Conservation (phyloP, 148 eudicot species). For the Persicaria tinctoria region DNA sequence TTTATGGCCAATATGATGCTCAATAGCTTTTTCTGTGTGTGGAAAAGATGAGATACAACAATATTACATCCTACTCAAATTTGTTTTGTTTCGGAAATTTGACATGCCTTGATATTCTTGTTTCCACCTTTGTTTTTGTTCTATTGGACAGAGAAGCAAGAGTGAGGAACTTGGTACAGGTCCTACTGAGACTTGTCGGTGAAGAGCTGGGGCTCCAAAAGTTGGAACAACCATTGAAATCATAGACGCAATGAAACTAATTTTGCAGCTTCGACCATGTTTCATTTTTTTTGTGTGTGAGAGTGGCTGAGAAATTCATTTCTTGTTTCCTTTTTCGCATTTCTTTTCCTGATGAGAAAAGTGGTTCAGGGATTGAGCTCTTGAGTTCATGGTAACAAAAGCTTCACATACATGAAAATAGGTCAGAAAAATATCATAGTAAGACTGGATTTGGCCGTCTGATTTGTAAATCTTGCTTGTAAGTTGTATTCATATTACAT, state of each 20-base stretch:
- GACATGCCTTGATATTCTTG: neutral
- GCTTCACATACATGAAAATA: neutral
- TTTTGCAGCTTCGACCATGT: neutral
- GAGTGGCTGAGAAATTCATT: conserved; percentile 1
- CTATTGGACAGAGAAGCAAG: conserved; percentile 55
- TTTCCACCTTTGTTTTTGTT: neutral
- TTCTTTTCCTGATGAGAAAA: neutral
- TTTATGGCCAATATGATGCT: neutral
- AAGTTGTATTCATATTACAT: neutral
- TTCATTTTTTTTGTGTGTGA: neutral
- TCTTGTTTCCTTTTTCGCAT: neutral
- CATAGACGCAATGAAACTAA: neutral
- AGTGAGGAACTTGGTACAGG: conserved; percentile 82
- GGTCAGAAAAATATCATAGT: neutral
- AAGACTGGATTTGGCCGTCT: neutral
- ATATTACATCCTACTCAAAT: neutral
- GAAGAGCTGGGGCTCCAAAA: conserved; percentile 58
- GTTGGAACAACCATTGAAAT: conserved; percentile 13
- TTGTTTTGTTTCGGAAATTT: neutral
- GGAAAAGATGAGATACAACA: neutral
- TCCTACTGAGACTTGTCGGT: conserved; percentile 57
- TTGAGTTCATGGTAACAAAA: neutral
- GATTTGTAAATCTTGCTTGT: conserved; percentile 4
- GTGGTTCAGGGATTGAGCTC: neutral
- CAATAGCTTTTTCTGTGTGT: neutral